A percentile compares a stretch with the other conserved stretches of the same genome.
These are phyloP conservation scores for Penicillium subrubescens DNA, from an alignment of 495 filamentous ascomycete genomes.

Conservation along the genomic window DNA sequence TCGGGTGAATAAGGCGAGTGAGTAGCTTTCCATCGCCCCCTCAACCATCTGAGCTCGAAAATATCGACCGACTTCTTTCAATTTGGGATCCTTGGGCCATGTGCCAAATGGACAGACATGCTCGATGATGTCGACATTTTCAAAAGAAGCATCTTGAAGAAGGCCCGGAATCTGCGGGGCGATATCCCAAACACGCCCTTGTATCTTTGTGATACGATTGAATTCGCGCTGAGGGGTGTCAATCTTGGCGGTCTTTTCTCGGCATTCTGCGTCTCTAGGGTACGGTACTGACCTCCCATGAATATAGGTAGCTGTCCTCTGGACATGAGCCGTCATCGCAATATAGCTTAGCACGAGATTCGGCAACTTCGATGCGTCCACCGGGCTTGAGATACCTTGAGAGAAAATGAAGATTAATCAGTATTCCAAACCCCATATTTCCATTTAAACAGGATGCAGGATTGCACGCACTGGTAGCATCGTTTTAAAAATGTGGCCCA, in stretches of 20 bases:
- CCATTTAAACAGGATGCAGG: background rate
- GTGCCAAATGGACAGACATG: slow-evolving; percentile 35
- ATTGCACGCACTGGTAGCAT: slow-evolving; percentile 17
- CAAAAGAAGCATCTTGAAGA: slow-evolving; percentile 16
- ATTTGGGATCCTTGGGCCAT: slow-evolving; percentile 41
- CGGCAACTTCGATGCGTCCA: slow-evolving; percentile 23
- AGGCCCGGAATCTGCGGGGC: slow-evolving; percentile 5
- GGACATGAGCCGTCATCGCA: slow-evolving; percentile 23
- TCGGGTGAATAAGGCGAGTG: slow-evolving; percentile 25
- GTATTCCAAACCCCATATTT: background rate
- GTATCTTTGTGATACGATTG: slow-evolving; percentile 24
- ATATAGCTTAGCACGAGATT: slow-evolving; percentile 9
- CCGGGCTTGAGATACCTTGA: slow-evolving; percentile 27
- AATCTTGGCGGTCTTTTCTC: background rate
- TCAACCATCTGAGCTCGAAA: slow-evolving; percentile 18
- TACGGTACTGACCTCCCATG: slow-evolving; percentile 16
- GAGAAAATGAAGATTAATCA: background rate
- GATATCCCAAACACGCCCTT: slow-evolving; percentile 23
- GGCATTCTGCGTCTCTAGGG: background rate
- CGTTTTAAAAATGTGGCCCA: slow-evolving; percentile 26
- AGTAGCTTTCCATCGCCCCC: slow-evolving; percentile 22
- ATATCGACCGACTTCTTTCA: slow-evolving; percentile 41
- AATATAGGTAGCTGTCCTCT: slow-evolving; percentile 15
- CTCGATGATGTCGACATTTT: slow-evolving; percentile 21
- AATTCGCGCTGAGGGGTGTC: slow-evolving; percentile 20